phyloP scores from a whole-genome alignment of 2,329 filamentous ascomycete genomes.

The Pseudogymnoascus sp. region DNA sequence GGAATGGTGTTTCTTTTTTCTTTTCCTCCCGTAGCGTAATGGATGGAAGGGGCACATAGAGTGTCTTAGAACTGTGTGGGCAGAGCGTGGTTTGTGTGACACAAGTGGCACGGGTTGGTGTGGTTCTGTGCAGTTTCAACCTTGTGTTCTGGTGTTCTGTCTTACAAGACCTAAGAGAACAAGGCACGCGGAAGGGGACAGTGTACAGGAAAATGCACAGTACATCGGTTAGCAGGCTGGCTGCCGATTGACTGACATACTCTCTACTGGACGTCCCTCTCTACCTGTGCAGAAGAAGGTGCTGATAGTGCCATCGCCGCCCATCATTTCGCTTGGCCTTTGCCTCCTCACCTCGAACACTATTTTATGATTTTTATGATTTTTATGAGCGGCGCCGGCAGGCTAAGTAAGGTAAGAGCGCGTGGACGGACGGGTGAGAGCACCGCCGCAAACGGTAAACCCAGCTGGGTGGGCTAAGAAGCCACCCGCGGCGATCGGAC shows the following conservation, averaged over 20 bases:
- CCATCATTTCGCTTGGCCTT: not conserved
- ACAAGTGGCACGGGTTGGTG: not conserved
- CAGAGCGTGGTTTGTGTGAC: not conserved
- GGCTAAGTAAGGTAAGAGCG: not conserved
- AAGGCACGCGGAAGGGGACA: not conserved
- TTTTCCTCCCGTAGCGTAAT: not conserved
- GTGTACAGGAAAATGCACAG: not conserved
- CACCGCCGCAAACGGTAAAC: not conserved
- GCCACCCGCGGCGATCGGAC: slow-evolving; percentile 4
- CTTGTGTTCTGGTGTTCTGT: not conserved
- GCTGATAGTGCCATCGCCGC: not conserved
- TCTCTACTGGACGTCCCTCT: not conserved
- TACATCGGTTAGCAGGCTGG: not conserved
- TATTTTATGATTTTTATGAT: not conserved
- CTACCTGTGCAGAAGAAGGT: not conserved
- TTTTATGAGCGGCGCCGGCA: not conserved
- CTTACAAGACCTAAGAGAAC: not conserved
- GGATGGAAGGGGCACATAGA: not conserved
- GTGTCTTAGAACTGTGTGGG: not conserved
- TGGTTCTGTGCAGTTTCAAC: not conserved
- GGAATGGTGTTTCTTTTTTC: not conserved
- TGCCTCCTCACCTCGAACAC: not conserved
- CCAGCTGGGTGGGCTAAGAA: not conserved
- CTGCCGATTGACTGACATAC: not conserved
- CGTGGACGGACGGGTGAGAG: not conserved